phyloP scores from a whole-genome alignment of 2,329 filamentous ascomycete genomes.

The Calonectria crousiana region DNA sequence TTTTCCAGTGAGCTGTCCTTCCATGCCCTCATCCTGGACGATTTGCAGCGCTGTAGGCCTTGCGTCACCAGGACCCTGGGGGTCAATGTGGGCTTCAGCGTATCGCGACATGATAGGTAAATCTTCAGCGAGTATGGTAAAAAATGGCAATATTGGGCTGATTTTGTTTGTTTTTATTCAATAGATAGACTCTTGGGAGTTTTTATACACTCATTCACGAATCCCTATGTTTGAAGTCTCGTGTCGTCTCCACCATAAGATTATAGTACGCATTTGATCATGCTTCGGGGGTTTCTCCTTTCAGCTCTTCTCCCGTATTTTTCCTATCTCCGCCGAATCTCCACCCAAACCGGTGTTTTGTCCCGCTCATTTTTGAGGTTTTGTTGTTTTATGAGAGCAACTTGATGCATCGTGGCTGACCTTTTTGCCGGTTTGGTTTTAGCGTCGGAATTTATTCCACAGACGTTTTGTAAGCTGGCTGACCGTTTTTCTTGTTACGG shows the following conservation, averaged over 20 bases:
- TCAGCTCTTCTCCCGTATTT: neutral
- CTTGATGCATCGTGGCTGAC: slow-evolving; percentile 25
- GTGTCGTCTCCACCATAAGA: neutral
- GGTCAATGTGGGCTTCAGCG: slow-evolving; percentile 30
- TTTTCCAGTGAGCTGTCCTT: slow-evolving; percentile 47
- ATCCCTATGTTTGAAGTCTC: neutral
- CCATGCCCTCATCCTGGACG: slow-evolving; percentile 46
- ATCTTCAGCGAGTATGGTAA: neutral
- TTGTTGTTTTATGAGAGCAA: neutral
- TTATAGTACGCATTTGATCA: neutral
- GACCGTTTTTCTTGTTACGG: slow-evolving; percentile 24
- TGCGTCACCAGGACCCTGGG: slow-evolving; percentile 45
- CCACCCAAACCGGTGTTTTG: neutral
- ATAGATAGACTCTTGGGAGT: neutral
- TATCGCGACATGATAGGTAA: slow-evolving; percentile 29
- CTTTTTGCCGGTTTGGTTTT: slow-evolving; percentile 25
- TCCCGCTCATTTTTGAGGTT: neutral
- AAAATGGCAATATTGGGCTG: no score
- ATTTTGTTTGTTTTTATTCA: neutral
- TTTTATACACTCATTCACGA: neutral
- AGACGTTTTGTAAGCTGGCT: slow-evolving; percentile 22
- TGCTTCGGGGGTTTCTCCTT: neutral
- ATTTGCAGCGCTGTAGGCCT: slow-evolving; percentile 50
- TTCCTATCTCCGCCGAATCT: neutral
- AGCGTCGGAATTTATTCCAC: slow-evolving; percentile 16